Evolutionary conservation across 768 basidiomycete species (phyloP).

Genomic region (Boletus fagicola): DNA sequence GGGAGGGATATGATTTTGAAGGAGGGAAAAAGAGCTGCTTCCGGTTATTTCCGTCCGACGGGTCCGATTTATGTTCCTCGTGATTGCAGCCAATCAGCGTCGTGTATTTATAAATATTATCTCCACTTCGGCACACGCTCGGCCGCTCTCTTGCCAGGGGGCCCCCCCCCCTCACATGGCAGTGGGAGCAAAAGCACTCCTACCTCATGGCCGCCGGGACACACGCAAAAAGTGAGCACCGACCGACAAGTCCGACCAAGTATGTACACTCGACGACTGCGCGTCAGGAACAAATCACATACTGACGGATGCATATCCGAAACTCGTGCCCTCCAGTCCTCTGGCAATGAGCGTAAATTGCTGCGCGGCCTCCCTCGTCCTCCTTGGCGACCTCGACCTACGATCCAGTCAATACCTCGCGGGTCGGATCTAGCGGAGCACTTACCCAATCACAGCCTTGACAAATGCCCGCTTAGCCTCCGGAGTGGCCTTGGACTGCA

Average conservation of each 20-base stretch:
- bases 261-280: neutral
- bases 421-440: constrained; percentile 2
- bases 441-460: constrained; percentile 66
- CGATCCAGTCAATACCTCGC: neutral
- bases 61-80: constrained; percentile 23
- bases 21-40: constrained; percentile 16
- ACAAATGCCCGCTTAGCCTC: constrained; percentile 81
- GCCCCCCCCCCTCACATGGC: no score
- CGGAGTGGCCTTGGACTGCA: constrained; percentile 64
- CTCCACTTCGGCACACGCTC: constrained; percentile 11
- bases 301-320: constrained; percentile 73
- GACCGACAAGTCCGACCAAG: neutral
- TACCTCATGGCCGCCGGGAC: neutral
- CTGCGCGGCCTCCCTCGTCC: constrained; percentile 78
- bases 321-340: constrained; percentile 81
- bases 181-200: neutral
- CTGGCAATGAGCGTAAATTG: constrained; percentile 84
- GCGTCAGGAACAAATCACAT: constrained; percentile 36
- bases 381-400: constrained; percentile 70
- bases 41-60: constrained; percentile 26
- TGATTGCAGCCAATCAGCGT: constrained; percentile 27
- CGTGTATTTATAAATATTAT: constrained; percentile 19
- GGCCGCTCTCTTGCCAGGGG: constrained; percentile 14
- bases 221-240: neutral
- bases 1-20: neutral